A percentile compares a stretch with the other conserved stretches of the same genome.
These are phyloP conservation scores for Lenwebbia sp. DNA, from an alignment of 345 rosid species.

Conservation along the genomic window DNA sequence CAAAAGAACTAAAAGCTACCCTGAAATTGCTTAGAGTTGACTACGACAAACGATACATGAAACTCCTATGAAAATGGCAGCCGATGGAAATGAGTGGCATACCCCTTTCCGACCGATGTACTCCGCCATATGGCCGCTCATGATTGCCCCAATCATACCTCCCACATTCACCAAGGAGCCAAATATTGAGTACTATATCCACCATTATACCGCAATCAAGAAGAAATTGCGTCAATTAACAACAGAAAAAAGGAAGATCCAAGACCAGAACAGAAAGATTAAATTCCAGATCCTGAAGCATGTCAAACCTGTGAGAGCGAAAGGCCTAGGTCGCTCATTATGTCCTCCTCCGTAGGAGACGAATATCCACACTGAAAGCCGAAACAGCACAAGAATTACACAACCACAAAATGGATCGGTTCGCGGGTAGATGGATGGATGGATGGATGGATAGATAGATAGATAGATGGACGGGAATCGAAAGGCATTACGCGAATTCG, in stretches of 20 bases:
- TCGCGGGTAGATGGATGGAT: neutral
- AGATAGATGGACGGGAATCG: neutral
- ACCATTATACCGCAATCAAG: neutral
- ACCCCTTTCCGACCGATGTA: constrained; percentile 79
- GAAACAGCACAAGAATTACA: neutral
- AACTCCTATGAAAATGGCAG: neutral
- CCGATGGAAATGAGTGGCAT: neutral
- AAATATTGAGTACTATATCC: constrained; percentile 43
- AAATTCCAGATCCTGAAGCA: neutral
- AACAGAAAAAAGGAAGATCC: neutral
- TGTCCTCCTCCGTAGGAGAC: constrained; percentile 46
- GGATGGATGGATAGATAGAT: neutral
- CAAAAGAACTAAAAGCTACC: neutral
- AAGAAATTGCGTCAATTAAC: neutral
- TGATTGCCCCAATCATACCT: constrained; percentile 68
- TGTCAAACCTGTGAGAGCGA: constrained; percentile 42
- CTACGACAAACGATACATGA: neutral
- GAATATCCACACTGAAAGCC: constrained; percentile 48
- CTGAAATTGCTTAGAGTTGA: neutral
- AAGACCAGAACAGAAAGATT: neutral
- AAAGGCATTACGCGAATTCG: neutral
- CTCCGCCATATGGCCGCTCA: constrained; percentile 70
- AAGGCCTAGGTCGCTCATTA: constrained; percentile 44
- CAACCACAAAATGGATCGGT: neutral
- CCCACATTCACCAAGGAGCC: constrained; percentile 70